Evolutionary conservation across 805 yeast genomes (phyloP), one percentile per base, ranked within the genome.

Genomic region (Barnettozyma vustinii): DNA sequence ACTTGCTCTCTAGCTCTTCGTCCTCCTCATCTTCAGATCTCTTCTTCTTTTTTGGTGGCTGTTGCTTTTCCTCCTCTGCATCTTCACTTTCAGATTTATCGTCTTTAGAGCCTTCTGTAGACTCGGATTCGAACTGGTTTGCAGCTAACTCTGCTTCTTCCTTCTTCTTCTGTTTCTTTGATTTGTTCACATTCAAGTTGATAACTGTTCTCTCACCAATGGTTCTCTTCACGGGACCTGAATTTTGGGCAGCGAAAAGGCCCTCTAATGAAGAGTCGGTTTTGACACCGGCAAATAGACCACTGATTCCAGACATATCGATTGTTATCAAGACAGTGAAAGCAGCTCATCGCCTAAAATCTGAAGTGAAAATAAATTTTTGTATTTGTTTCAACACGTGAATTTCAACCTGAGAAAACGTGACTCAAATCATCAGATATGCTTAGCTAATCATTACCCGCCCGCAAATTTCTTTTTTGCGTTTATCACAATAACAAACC

Each of bases 1-100:
- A 83, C 42, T 67, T 69, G 9, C 72, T 74, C 64, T 83, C 87
- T 40, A 81, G 64, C 54, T 79, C 43, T 15, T 40, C 83, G 20
- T 69, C 78, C 42, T 75, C 61, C 51, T 59, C 67, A 44, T 59
- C 63, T 39, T 61, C 53, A 42, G 45, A 21, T 56, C 51, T 47
- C 40, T 55, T 54, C 46, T 58, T 51, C 56, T 50, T 49, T 48
- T 54, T 54, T 44, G 37, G 36, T 27, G 45, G 48, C 13, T 48
- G 12, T 10, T 43, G 37, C 27, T 48, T n/a, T 25, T 49, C 41
- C 35, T 52, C 47, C 42, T 56, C 62, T 19, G 51, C 56, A n/a
- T 57, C 62, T 42, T 56, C 62, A 44, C 56, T 59, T 23, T 58
- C 60, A 18, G 49, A 52, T 9, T 53, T 44, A 25, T 59, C 56